These are phyloP conservation scores for Kazachstania africana DNA, from an alignment of 805 yeast genomes.

Conservation along the genomic window DNA sequence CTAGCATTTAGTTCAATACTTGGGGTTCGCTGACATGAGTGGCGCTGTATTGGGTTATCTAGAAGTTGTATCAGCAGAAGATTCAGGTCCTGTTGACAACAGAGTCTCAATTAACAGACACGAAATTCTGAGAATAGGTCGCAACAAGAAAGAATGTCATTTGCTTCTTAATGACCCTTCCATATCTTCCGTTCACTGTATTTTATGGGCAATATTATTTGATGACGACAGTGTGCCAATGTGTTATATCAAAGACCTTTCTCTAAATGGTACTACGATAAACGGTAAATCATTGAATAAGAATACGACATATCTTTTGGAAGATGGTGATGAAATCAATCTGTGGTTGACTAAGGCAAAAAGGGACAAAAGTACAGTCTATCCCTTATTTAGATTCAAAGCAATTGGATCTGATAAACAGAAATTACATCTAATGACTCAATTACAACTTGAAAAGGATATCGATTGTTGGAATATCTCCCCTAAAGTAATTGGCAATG, in stretches of 20 bases:
- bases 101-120: constrained; percentile 21
- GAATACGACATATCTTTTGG: constrained; percentile 26
- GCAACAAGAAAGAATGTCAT: constrained; percentile 26
- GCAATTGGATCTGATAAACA: background rate
- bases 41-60: constrained; percentile 11
- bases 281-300: constrained; percentile 28
- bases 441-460: constrained; percentile 12
- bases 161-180: constrained; percentile 27
- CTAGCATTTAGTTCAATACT: no score
- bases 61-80: constrained; percentile 5
- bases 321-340: constrained; percentile 30
- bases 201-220: constrained; percentile 38
- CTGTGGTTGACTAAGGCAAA: constrained; percentile 20
- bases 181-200: constrained; percentile 37
- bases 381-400: constrained; percentile 1
- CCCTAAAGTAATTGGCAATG: constrained; percentile 36
- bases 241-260: constrained; percentile 38
- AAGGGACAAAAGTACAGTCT: background rate
- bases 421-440: constrained; percentile 1
- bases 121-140: constrained; percentile 32
- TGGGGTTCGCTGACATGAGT: no score
- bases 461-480: constrained; percentile 33
- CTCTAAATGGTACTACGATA: constrained; percentile 40
- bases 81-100: no score
- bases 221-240: constrained; percentile 36